A percentile compares a stretch with the other conserved stretches of the same genome.
Evolutionary conservation across 805 yeast species (phyloP).

Genomic region (Pichia cephalocereana): DNA sequence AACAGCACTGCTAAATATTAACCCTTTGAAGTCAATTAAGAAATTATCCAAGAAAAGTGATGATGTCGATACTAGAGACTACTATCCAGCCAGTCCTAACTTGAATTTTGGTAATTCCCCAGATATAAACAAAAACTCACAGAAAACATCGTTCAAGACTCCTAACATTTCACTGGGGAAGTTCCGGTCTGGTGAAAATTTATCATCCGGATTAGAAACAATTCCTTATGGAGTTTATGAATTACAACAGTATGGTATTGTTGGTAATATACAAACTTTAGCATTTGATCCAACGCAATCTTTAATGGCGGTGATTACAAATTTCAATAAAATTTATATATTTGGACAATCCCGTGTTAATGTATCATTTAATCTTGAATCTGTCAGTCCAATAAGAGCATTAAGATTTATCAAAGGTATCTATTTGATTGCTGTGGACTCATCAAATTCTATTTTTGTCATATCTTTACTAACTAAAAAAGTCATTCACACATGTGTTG

Average conservation of each 20-base stretch:
- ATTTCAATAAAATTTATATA: constrained; percentile 59
- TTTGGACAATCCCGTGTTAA: constrained; percentile 81
- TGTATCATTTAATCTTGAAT: constrained; percentile 47
- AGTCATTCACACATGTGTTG: constrained; percentile 48
- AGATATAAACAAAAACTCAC: not conserved
- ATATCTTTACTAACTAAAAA: constrained; percentile 59
- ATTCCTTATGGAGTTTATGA: constrained; percentile 24
- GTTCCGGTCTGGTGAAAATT: constrained; percentile 13
- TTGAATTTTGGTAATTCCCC: constrained; percentile 7
- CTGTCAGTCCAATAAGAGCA: constrained; percentile 41
- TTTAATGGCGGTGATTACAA: constrained; percentile 72
- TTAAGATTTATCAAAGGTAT: constrained; percentile 71
- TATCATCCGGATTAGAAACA: constrained; percentile 25
- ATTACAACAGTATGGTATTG: constrained; percentile 42
- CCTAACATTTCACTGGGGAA: constrained; percentile 9
- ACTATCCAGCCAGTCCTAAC: constrained; percentile 13
- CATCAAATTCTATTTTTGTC: constrained; percentile 51
- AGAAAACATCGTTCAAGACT: constrained; percentile 1
- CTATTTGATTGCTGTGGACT: constrained; percentile 66
- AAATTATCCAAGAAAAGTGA: constrained; percentile 5
- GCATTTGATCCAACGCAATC: constrained; percentile 89
- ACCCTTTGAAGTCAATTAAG: constrained; percentile 10
- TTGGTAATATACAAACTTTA: constrained; percentile 54
- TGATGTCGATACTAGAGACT: constrained; percentile 11
- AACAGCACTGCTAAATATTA: not conserved